These are phyloP conservation scores for Daucus carota DNA, from an alignment of 129 eudicot genomes.

Conservation along the genomic window DH1_v3.0 NC_030383.2:44092001-44092500, in stretches of 20 bases:
- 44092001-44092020: not conserved
- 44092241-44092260: constrained; percentile 55
- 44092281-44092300: constrained; percentile 81
- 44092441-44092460: not conserved
- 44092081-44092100: constrained; percentile 90
- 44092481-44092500: constrained; percentile 85
- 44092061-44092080: constrained; percentile 90
- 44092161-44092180: constrained; percentile 4
- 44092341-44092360: constrained; percentile 96
- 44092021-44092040: not conserved
- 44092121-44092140: constrained; percentile 78
- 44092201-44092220: not conserved
- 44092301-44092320: constrained; percentile 92
- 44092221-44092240: not conserved
- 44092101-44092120: constrained; percentile 95
- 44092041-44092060: constrained; percentile 32
- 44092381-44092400: not conserved
- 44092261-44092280: constrained; percentile 79
- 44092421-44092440: not conserved
- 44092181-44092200: not conserved
- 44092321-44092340: constrained; percentile 86
- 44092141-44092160: constrained; percentile 43
- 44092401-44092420: not conserved
- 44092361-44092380: constrained; percentile 83
- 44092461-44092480: constrained; percentile 60